Evolutionary conservation across 83 land plant genomes (phyloP).

Genomic region (Picea mariana): DNA sequence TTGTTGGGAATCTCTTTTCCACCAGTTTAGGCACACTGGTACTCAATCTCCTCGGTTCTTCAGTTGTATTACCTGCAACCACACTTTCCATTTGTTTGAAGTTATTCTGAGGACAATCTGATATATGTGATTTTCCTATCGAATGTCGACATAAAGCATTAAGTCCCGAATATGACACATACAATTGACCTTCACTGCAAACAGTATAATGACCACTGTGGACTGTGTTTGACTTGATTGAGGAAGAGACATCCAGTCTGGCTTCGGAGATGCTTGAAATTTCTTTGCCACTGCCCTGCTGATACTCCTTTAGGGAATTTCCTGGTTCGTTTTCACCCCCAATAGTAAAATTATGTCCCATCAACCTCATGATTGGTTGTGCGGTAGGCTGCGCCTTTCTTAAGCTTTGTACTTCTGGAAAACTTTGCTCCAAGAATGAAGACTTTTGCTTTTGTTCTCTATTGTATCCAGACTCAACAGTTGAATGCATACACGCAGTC

Average conservation of each 20-base stretch:
- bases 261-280: background rate
- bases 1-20: background rate
- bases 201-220: background rate
- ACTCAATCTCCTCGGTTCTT: background rate
- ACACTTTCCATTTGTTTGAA: background rate
- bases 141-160: background rate
- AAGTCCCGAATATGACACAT: background rate
- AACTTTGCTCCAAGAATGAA: background rate
- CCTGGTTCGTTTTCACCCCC: background rate
- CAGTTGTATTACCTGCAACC: background rate
- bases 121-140: background rate
- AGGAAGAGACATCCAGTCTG: background rate
- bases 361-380: slow-evolving; percentile 3
- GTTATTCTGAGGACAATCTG: background rate
- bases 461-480: background rate
- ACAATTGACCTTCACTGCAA: background rate
- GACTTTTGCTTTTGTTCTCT: background rate
- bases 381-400: background rate
- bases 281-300: background rate
- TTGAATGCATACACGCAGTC: background rate
- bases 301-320: background rate
- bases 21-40: background rate
- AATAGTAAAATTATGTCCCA: slow-evolving; percentile 9
- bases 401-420: background rate
- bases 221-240: background rate